These are phyloP conservation scores for Warburgia ugandensis DNA, from an alignment of 164 flowering plant species.

Conservation along the genomic window DNA sequence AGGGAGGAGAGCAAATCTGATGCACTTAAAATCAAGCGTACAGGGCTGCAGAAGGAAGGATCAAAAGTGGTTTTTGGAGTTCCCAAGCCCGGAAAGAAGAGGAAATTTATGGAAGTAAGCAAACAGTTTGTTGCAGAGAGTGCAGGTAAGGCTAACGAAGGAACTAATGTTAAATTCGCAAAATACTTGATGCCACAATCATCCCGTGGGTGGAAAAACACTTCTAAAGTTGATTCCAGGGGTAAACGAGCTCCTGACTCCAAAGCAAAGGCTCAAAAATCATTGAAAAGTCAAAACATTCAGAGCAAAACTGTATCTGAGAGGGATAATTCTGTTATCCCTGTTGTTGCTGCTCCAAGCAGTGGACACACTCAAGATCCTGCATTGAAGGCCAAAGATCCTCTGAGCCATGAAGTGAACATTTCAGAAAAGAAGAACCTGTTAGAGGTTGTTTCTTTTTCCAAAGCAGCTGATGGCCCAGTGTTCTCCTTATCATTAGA, in stretches of 20 bases:
- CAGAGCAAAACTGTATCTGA: conserved; percentile 32
- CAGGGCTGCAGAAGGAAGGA: conserved; percentile 71
- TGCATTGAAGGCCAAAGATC: conserved; percentile 21
- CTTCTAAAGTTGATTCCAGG: conserved; percentile 42
- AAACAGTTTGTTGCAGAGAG: conserved; percentile 65
- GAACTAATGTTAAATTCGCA: conserved; percentile 41
- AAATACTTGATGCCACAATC: conserved; percentile 60
- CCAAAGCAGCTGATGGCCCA: conserved; percentile 34
- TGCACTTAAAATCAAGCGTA: conserved; percentile 38
- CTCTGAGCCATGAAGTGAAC: conserved; percentile 29
- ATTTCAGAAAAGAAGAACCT: conserved; percentile 20
- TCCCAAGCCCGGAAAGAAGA: conserved; percentile 94
- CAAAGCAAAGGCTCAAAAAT: conserved; percentile 39
- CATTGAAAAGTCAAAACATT: conserved; percentile 36
- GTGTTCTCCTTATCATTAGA: conserved; percentile 29
- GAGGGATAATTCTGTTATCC: conserved; percentile 24
- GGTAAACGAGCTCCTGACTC: conserved; percentile 46
- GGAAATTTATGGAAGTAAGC: conserved; percentile 98
- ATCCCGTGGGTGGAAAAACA: conserved; percentile 45
- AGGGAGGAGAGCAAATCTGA: conserved; percentile 38
- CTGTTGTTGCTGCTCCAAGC: too few species aligned
- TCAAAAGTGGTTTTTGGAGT: conserved; percentile 77
- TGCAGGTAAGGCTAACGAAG: conserved; percentile 27
- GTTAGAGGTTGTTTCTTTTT: conserved; percentile 26
- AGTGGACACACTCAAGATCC: conserved; percentile 23